phyloP scores from a whole-genome alignment of 2,329 filamentous ascomycete species.

The Tolypocladium pustulatum region DNA sequence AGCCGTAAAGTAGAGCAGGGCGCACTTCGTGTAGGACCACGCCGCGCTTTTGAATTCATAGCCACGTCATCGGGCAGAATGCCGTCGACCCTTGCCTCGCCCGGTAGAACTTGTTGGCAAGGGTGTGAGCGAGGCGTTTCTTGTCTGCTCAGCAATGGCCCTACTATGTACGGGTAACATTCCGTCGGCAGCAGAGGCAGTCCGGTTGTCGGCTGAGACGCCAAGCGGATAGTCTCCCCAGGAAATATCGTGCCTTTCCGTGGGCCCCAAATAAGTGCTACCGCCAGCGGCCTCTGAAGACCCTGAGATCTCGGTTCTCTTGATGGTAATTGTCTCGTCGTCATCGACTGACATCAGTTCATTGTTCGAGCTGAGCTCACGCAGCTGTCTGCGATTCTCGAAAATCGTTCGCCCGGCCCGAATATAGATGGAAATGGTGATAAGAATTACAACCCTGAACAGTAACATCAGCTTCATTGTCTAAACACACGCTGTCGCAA shows the following conservation, averaged over 20 bases:
- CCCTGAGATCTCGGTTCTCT: background rate
- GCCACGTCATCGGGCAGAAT: slow-evolving; percentile 11
- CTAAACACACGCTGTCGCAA: background rate
- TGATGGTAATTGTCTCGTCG: background rate
- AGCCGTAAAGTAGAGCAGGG: slow-evolving; percentile 54
- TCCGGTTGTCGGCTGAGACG: background rate
- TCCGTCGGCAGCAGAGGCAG: background rate
- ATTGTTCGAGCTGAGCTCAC: slow-evolving; percentile 13
- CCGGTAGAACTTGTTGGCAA: background rate
- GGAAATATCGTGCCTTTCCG: background rate
- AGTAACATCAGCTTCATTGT: too few relatives aligned
- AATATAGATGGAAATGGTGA: slow-evolving; percentile 17
- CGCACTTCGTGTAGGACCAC: slow-evolving; percentile 54
- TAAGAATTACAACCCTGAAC: slow-evolving; percentile 6
- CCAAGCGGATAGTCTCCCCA: too few relatives aligned
- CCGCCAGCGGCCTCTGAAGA: background rate
- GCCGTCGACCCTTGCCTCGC: background rate
- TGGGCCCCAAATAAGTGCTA: background rate
- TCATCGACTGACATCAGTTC: background rate
- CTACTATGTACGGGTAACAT: background rate
- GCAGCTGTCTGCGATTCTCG: slow-evolving; percentile 46
- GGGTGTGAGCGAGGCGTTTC: background rate
- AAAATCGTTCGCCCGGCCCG: slow-evolving; percentile 52
- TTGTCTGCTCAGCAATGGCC: background rate
- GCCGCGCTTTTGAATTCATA: slow-evolving; percentile 45